Percentiles rank a stretch among this genome's conserved stretches.
Evolutionary conservation across 768 basidiomycete genomes (phyloP).

Genomic region (Auriscalpium orientale): DNA sequence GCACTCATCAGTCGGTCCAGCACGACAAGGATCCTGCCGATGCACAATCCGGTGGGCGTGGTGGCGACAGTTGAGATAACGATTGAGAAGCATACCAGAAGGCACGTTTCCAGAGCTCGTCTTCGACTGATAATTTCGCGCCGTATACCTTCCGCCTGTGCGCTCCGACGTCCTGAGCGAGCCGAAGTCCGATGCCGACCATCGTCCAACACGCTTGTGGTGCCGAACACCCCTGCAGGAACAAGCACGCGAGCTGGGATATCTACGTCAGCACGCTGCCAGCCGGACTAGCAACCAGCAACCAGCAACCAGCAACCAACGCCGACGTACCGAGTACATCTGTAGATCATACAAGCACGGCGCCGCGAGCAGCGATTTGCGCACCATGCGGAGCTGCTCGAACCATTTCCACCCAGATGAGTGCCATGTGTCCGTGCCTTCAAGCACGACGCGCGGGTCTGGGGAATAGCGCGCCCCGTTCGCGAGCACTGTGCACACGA

Average conservation of each 20-base stretch:
- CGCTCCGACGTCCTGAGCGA: conserved; percentile 69
- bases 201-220: conserved; percentile 51
- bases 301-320: conserved; percentile 19
- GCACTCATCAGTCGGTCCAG: conserved; percentile 42
- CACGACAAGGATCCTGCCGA: conserved; percentile 40
- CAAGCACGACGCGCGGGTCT: conserved; percentile 38
- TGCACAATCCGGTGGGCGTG: background rate
- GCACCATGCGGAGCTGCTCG: conserved; percentile 52
- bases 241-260: conserved; percentile 28
- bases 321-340: conserved; percentile 43
- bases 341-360: conserved; percentile 68
- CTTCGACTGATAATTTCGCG: conserved; percentile 38
- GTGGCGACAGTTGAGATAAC: background rate
- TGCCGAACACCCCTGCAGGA: conserved; percentile 37
- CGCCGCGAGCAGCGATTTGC: conserved; percentile 47
- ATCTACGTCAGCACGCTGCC: background rate
- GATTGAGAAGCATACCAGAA: conserved; percentile 39
- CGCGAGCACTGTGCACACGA: conserved; percentile 46
- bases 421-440: conserved; percentile 21
- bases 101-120: conserved; percentile 69
- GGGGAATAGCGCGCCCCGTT: conserved; percentile 43
- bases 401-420: conserved; percentile 42
- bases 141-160: conserved; percentile 46
- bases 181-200: conserved; percentile 56
- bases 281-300: conserved; percentile 16